Percentiles rank a stretch among this genome's conserved stretches.
Evolutionary conservation across 768 basidiomycete species (phyloP).

Genomic region (Termitomyces sp.): DNA sequence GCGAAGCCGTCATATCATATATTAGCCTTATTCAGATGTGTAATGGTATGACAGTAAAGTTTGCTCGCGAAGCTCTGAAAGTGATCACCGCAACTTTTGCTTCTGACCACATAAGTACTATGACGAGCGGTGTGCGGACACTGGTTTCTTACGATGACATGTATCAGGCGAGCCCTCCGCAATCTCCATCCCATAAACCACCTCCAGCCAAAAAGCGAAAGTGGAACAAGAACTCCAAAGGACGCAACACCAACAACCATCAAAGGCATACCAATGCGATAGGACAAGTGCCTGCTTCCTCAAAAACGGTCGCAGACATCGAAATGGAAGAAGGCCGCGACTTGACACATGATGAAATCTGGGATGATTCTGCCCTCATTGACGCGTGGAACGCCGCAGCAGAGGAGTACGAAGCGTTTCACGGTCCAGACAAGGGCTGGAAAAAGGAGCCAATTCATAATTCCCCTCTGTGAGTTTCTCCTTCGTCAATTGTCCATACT

Average conservation of each 20-base stretch:
- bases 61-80: too few species aligned
- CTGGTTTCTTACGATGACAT: conserved; percentile 67
- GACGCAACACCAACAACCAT: conserved; percentile 23
- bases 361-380: conserved; percentile 83
- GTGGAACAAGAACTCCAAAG: conserved; percentile 32
- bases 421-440: conserved; percentile 72
- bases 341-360: conserved; percentile 71
- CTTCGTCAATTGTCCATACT: neutral
- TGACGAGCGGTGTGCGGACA: conserved; percentile 25
- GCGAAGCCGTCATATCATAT: too few species aligned
- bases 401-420: conserved; percentile 73
- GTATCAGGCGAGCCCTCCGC: conserved; percentile 23
- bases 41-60: too few species aligned
- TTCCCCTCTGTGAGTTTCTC: conserved; percentile 60
- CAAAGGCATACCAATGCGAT: conserved; percentile 13
- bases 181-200: conserved; percentile 16
- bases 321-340: conserved; percentile 47
- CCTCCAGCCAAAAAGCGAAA: conserved; percentile 58
- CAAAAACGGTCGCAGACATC: conserved; percentile 10
- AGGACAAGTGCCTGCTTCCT: conserved; percentile 2
- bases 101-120: neutral
- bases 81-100: neutral
- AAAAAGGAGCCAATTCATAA: conserved; percentile 66
- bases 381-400: conserved; percentile 83
- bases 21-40: too few species aligned